These are phyloP conservation scores for Saccharomyces hybrid DNA, from an alignment of 1,139 yeast genomes.

Conservation along the genomic window DNA sequence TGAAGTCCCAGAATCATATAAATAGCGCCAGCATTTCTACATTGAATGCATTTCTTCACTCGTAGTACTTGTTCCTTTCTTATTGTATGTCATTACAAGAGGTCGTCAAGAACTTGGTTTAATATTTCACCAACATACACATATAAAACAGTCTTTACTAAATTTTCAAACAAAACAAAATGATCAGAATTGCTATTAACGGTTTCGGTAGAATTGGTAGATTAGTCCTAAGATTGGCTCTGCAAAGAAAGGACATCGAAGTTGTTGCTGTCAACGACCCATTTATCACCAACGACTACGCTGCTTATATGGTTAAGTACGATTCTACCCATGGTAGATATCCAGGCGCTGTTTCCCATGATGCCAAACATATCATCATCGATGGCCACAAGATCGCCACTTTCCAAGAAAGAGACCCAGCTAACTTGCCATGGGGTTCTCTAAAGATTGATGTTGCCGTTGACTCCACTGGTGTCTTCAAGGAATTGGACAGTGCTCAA, in stretches of 20 bases:
- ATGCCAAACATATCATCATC: slow-evolving; percentile 54
- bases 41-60: background rate
- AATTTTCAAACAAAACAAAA: slow-evolving; percentile 17
- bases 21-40: background rate
- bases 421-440: slow-evolving; percentile 75
- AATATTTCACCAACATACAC: background rate
- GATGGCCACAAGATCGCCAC: slow-evolving; percentile 62
- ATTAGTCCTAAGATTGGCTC: slow-evolving; percentile 68
- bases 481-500: slow-evolving; percentile 66
- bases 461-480: slow-evolving; percentile 86
- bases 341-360: slow-evolving; percentile 57
- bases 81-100: too few relatives aligned
- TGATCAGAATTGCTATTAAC: slow-evolving; percentile 67
- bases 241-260: slow-evolving; percentile 57
- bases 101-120: background rate
- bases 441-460: slow-evolving; percentile 67
- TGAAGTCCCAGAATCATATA: background rate
- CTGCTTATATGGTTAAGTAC: slow-evolving; percentile 83
- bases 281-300: slow-evolving; percentile 73
- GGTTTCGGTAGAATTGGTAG: slow-evolving; percentile 92
- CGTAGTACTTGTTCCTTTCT: too few relatives aligned
- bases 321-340: slow-evolving; percentile 80
- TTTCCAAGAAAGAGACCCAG: slow-evolving; percentile 76
- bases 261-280: slow-evolving; percentile 81
- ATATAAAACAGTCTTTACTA: background rate